A percentile compares a stretch with the other conserved stretches of the same genome.
Evolutionary conservation across 192 early-diverging fungal species (phyloP).

Genomic region (Mortierella antarctica): DNA sequence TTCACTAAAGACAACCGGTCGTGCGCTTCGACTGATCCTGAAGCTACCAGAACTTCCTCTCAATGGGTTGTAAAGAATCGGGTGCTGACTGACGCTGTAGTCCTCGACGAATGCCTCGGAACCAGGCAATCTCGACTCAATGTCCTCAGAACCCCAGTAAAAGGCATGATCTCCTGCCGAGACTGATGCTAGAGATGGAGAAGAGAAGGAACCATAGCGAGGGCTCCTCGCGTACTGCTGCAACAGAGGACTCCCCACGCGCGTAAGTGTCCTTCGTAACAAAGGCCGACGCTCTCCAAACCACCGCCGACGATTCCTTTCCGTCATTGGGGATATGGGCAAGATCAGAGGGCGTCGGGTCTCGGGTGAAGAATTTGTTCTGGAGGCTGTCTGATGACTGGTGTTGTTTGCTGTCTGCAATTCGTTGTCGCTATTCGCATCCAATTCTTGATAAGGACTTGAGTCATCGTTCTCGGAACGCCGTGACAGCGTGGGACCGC

Average conservation of each 20-base stretch:
- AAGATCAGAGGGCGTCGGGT: too few relatives aligned
- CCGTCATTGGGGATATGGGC: not conserved
- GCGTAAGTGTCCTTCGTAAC: slow-evolving; percentile 1
- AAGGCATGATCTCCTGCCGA: not conserved
- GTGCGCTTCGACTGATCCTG: slow-evolving; percentile 26
- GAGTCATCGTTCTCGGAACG: too few relatives aligned
- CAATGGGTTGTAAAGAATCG: slow-evolving; percentile 45
- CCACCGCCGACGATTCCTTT: not conserved
- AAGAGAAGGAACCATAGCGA: slow-evolving; percentile 16
- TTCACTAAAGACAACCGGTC: slow-evolving; percentile 29
- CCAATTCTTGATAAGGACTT: too few relatives aligned
- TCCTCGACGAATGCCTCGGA: not conserved
- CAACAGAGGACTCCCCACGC: slow-evolving; percentile 18
- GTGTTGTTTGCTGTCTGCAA: too few relatives aligned
- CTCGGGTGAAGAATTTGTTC: too few relatives aligned
- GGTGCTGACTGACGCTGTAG: slow-evolving; percentile 28
- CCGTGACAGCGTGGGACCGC: too few relatives aligned
- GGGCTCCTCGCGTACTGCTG: slow-evolving; percentile 18
- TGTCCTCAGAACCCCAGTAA: slow-evolving; percentile 25
- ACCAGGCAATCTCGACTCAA: not conserved
- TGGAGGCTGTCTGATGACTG: too few relatives aligned
- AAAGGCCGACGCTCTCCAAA: slow-evolving; percentile 2
- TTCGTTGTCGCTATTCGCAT: too few relatives aligned
- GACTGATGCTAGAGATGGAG: slow-evolving; percentile 7
- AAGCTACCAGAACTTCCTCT: slow-evolving; percentile 47